Evolutionary conservation across 371 early-diverging fungal species (phyloP), one percentile per base, ranked within the genome.

Genomic region (Basidiobolus meristosporus): DNA sequence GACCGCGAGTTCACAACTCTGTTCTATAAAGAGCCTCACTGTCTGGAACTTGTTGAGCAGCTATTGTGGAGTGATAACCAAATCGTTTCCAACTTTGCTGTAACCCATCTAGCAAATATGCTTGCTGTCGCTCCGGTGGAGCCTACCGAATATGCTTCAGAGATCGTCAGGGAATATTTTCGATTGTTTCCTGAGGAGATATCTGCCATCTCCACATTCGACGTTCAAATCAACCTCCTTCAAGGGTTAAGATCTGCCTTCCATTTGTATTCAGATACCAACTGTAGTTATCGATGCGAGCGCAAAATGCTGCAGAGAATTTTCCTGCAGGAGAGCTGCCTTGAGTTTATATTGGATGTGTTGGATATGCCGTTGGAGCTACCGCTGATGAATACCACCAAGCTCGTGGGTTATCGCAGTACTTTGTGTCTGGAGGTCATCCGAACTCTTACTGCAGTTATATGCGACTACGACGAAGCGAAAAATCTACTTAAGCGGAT

Each of bases 71-170:
- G 16, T 40, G 40, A 23, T 2, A 19, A 26, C 28, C n/a, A 5
- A 7, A 30, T 10, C 5, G 28, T 40, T 9, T 21, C 29, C 3
- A 12, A 40, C 12, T 40, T 40, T 12, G 40, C 40, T 17, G 30
- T 40, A 17, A 12, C 23, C 28, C 40, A 40, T 22, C 11, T 40
- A 6, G 29, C 16, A 6, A 40, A 40, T 17, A 40, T 40, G 16
- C 14, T 40, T 28, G 22, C 29, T 6, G 10, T 28, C 7, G 40
- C 16, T 15, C 30, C 23, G 3, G 28, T 22, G 5, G 40, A 40
- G n/a, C 29, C 9, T 6, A 17, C 19, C 7, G 9, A 28, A 30
- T 16, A 18, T 12, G 34, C 28, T n/a, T 14, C 40, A 21, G 29
- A 29, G 16, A 26, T 18, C 7, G 29, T 29, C 31, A n/a, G 10